Conservation (phyloP, 306 rosid species). For the Lathyrus aphaca region DNA sequence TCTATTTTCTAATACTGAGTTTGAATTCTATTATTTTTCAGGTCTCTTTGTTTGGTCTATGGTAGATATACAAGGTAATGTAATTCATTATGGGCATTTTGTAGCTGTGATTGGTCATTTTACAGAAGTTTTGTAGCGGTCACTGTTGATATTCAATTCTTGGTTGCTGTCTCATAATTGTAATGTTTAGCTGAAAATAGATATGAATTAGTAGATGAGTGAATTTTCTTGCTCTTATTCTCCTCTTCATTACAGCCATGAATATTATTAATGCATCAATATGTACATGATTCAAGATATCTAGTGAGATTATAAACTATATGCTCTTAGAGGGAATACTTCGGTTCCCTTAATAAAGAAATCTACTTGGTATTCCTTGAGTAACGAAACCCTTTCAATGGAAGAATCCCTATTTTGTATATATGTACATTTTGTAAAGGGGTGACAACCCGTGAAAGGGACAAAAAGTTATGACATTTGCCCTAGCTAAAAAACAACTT, state of each 20-base stretch:
- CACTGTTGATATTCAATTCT: conserved; percentile 52
- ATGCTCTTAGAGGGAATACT: conserved; percentile 31
- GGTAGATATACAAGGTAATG: conserved; percentile 48
- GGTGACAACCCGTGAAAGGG: conserved; percentile 8
- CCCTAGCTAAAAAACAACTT: neutral
- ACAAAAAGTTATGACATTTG: neutral
- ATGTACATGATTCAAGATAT: conserved; percentile 44
- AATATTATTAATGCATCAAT: conserved; percentile 38
- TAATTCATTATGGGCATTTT: conserved; percentile 53
- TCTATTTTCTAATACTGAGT: neutral
- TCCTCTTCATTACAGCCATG: conserved; percentile 16
- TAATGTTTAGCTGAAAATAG: conserved; percentile 47
- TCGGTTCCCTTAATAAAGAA: conserved; percentile 20
- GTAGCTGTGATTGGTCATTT: conserved; percentile 50
- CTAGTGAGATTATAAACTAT: conserved; percentile 36
- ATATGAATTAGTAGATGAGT: conserved; percentile 45
- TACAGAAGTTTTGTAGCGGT: conserved; percentile 54
- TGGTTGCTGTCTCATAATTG: conserved; percentile 44
- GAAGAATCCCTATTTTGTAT: neutral
- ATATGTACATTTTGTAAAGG: neutral
- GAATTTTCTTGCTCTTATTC: neutral
- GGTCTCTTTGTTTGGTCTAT: conserved; percentile 53
- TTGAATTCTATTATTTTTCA: conserved; percentile 39
- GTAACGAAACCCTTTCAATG: conserved; percentile 2
- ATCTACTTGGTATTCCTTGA: neutral